phyloP scores from a whole-genome alignment of 192 early-diverging fungal species.

The Chytriomyces hyalinus region DNA sequence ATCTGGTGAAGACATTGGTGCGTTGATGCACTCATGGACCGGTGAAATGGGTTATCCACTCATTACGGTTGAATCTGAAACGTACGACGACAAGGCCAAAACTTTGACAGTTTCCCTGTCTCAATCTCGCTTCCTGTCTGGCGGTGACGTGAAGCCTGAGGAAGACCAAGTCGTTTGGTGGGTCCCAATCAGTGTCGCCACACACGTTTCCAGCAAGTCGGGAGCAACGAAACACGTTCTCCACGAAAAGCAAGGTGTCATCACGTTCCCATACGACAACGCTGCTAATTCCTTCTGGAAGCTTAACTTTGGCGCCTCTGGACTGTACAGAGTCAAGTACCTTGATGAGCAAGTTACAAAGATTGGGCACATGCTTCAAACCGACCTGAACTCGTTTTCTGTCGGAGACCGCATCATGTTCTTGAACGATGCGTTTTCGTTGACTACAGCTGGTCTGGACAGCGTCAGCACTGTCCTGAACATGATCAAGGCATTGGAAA shows the following conservation, averaged over 20 bases:
- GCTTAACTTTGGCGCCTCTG: conserved; percentile 80
- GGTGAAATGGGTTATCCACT: conserved; percentile 85
- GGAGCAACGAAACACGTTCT: conserved; percentile 60
- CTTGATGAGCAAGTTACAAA: conserved; percentile 37
- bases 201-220: conserved; percentile 47
- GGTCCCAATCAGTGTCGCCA: conserved; percentile 72
- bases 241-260: conserved; percentile 44
- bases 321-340: conserved; percentile 84
- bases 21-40: conserved; percentile 91
- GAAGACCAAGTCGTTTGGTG: conserved; percentile 87
- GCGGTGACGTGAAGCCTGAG: conserved; percentile 72
- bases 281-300: conserved; percentile 68
- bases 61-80: conserved; percentile 68
- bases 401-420: conserved; percentile 80
- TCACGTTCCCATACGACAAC: conserved; percentile 56
- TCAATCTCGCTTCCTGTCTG: conserved; percentile 85
- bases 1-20: conserved; percentile 78
- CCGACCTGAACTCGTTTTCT: conserved; percentile 42
- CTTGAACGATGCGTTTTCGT: conserved; percentile 80
- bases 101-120: conserved; percentile 64
- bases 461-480: conserved; percentile 76
- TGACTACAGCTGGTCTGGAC: conserved; percentile 77
- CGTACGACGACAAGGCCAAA: conserved; percentile 48
- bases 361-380: conserved; percentile 58
- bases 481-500: conserved; percentile 72